phyloP scores from a whole-genome alignment of 2,329 filamentous ascomycete species.

The Cladobotryum protrusum region DNA sequence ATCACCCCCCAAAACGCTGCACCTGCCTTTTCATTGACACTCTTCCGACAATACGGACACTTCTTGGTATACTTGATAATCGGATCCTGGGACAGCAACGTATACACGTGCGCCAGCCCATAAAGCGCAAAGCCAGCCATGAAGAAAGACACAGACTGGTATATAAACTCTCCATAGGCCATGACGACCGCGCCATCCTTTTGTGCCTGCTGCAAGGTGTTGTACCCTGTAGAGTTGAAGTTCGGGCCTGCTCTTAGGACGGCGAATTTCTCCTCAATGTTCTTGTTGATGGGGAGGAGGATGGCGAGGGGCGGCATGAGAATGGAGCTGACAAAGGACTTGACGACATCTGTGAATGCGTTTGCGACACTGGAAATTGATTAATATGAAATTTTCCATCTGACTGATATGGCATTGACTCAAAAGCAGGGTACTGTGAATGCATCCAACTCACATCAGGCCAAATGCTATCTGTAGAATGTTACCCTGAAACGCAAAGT shows the following conservation, averaged over 20 bases:
- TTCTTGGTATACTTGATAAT: constrained; percentile 66
- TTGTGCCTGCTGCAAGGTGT: constrained; percentile 62
- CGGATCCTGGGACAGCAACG: constrained; percentile 53
- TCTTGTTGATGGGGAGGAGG: constrained; percentile 61
- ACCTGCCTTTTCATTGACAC: constrained; percentile 55
- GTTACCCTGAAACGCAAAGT: constrained; percentile 69
- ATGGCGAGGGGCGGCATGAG: constrained; percentile 64
- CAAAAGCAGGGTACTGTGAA: too few species aligned
- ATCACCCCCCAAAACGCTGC: neutral
- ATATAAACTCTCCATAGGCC: constrained; percentile 62
- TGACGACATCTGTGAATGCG: constrained; percentile 65
- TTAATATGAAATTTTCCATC: neutral
- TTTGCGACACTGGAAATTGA: constrained; percentile 51
- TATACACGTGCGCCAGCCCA: constrained; percentile 56
- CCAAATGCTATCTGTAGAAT: constrained; percentile 71
- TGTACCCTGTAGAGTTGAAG: constrained; percentile 54
- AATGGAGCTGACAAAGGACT: constrained; percentile 65
- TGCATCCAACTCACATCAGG: constrained; percentile 63
- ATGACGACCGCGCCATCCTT: constrained; percentile 66
- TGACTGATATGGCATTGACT: too few species aligned
- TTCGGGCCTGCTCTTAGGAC: constrained; percentile 54
- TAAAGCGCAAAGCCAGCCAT: constrained; percentile 62
- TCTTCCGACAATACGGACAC: constrained; percentile 61
- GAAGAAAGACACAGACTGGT: constrained; percentile 59
- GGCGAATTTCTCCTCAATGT: constrained; percentile 69